These are phyloP conservation scores for Dictyostelium capitatum DNA, from an alignment of 78 protist genomes.

Conservation along the genomic window DNA sequence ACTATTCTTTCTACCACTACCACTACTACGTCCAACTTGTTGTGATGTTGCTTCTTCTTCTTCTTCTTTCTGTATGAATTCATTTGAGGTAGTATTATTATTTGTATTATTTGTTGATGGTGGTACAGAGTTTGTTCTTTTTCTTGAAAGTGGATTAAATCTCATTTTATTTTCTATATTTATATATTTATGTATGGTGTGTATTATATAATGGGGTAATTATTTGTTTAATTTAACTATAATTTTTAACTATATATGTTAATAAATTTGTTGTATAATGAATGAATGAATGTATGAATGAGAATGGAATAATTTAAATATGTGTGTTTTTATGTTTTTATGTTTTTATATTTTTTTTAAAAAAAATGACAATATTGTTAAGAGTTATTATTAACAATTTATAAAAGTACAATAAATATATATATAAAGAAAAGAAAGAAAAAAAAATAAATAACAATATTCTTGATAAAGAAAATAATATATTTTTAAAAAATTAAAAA, in stretches of 20 bases:
- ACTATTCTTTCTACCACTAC: constrained; percentile 10
- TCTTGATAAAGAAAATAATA: too few species aligned
- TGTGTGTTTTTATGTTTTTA: not conserved
- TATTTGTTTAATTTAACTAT: not conserved
- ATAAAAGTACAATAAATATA: too few species aligned
- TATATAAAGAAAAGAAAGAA: too few species aligned
- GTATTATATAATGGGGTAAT: not conserved
- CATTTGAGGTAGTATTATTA: not conserved
- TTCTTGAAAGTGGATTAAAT: constrained; percentile 1
- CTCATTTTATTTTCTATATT: constrained; percentile 14
- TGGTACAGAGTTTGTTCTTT: constrained; percentile 9
- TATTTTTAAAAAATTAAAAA: too few species aligned
- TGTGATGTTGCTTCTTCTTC: constrained; percentile 28
- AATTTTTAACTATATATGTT: not conserved
- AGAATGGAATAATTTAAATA: not conserved
- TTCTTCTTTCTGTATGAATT: not conserved
- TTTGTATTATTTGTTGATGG: not conserved
- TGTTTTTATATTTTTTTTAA: too few species aligned
- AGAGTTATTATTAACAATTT: too few species aligned
- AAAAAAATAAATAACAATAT: too few species aligned
- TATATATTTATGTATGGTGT: not conserved
- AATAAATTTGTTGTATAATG: not conserved
- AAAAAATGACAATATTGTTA: too few species aligned
- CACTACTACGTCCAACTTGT: not conserved
- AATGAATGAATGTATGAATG: not conserved